Evolutionary conservation across 345 rosid species (phyloP).

Genomic region (Syzygium oleosum): DNA sequence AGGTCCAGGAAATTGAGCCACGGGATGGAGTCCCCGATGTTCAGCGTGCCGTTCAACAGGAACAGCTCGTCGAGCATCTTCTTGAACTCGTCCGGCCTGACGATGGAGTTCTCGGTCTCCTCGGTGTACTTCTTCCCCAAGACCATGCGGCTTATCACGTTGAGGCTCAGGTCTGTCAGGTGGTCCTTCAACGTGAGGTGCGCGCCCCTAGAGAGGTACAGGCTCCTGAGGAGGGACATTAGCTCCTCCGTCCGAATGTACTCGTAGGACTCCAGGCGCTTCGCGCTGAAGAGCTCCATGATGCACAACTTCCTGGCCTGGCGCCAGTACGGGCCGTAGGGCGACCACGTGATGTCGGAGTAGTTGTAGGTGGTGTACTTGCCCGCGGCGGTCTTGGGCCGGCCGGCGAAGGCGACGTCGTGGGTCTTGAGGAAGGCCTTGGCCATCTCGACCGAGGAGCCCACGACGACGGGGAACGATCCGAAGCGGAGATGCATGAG

Average conservation of each 20-base stretch:
- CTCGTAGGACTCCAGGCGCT: constrained; percentile 49
- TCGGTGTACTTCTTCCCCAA: constrained; percentile 53
- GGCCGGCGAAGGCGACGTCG: constrained; percentile 29
- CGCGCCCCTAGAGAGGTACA: constrained; percentile 10
- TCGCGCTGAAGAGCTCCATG: constrained; percentile 51
- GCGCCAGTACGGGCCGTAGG: constrained; percentile 61
- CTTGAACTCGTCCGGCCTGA: constrained; percentile 52
- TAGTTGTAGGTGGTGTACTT: constrained; percentile 62
- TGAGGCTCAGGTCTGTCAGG: constrained; percentile 32
- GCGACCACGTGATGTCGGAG: constrained; percentile 54
- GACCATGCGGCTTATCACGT: constrained; percentile 58
- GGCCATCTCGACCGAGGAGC: constrained; percentile 54
- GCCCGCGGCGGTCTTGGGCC: constrained; percentile 51
- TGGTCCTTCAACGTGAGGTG: constrained; percentile 28
- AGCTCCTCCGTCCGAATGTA: constrained; percentile 48
- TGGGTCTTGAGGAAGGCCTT: constrained; percentile 39
- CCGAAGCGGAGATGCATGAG: constrained; percentile 53
- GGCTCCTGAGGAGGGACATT: constrained; percentile 8
- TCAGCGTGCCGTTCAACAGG: constrained; percentile 47
- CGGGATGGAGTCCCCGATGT: constrained; percentile 66
- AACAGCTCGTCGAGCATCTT: constrained; percentile 64
- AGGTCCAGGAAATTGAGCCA: constrained; percentile 53
- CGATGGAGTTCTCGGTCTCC: constrained; percentile 8
- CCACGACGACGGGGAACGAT: constrained; percentile 39
- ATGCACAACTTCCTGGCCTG: constrained; percentile 60